Percentiles rank a stretch among this genome's conserved stretches.
phyloP scores from a whole-genome alignment of 2,329 filamentous ascomycete species.

The Penicillium sp. region DNA sequence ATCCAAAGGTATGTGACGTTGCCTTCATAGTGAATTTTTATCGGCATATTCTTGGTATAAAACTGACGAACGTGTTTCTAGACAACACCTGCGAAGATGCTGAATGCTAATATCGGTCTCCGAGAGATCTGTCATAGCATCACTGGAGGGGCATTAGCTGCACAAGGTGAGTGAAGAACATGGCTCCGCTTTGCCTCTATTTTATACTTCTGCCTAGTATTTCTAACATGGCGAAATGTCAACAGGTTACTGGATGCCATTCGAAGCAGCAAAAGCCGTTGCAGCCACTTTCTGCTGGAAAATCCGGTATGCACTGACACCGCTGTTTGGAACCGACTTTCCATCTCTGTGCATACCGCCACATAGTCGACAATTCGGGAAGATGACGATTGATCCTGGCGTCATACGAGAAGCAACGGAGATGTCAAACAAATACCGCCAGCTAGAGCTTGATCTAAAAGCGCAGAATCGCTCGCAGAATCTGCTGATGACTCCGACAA shows the following conservation, averaged over 20 bases:
- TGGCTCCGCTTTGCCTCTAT: background rate
- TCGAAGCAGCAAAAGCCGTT: conserved; percentile 75
- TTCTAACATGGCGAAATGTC: conserved; percentile 15
- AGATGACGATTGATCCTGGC: conserved; percentile 61
- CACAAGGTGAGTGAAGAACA: conserved; percentile 63
- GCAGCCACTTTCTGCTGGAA: conserved; percentile 84
- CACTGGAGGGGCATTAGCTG: conserved; percentile 83
- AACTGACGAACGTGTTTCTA: conserved; percentile 33
- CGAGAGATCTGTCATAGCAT: conserved; percentile 91
- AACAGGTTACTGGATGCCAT: conserved; percentile 95
- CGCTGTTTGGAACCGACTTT: conserved; percentile 83
- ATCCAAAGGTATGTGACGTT: conserved; percentile 67
- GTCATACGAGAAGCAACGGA: conserved; percentile 53
- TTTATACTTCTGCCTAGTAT: background rate
- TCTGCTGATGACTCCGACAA: conserved; percentile 11
- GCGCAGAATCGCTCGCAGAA: background rate
- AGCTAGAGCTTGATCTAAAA: conserved; percentile 23
- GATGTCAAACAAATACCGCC: conserved; percentile 28
- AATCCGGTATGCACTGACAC: conserved; percentile 81
- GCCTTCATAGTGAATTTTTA: background rate
- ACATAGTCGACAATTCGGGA: conserved; percentile 57
- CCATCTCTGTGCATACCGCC: conserved; percentile 65
- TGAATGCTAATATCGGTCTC: conserved; percentile 73
- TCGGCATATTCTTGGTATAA: background rate
- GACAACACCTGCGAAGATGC: conserved; percentile 85